These are phyloP conservation scores for Starmerella bombicola DNA, from an alignment of 805 yeast species.

Conservation along the genomic window DNA sequence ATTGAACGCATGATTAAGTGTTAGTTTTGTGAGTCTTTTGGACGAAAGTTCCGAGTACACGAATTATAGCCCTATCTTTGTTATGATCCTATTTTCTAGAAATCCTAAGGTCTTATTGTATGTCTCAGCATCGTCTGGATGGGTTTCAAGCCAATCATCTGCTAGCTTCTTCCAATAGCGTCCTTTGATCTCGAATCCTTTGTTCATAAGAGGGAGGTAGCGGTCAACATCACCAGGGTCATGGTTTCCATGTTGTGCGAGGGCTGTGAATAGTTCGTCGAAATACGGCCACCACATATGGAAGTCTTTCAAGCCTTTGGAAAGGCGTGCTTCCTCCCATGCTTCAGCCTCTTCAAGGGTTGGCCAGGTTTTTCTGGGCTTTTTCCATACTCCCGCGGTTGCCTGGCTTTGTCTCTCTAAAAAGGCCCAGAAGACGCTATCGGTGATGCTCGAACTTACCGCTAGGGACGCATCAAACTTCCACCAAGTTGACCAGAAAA, in stretches of 20 bases:
- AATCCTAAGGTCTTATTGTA: slow-evolving; percentile 2
- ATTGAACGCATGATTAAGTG: too few relatives aligned
- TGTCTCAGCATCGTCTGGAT: slow-evolving; percentile 4
- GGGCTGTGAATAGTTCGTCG: slow-evolving; percentile 12
- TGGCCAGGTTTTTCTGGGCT: slow-evolving; percentile 3
- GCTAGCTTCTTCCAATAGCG: slow-evolving; percentile 1
- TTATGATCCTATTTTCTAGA: neutral
- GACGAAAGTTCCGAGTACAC: too few relatives aligned
- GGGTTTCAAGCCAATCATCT: neutral
- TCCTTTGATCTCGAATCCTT: slow-evolving; percentile 3
- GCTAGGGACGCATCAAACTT: slow-evolving; percentile 16
- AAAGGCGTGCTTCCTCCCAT: slow-evolving; percentile 13
- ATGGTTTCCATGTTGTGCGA: slow-evolving; percentile 5
- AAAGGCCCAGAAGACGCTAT: slow-evolving; percentile 15
- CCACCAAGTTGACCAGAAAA: slow-evolving; percentile 20
- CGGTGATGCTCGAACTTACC: slow-evolving; percentile 11
- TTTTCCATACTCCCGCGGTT: slow-evolving; percentile 13
- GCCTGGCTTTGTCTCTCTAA: slow-evolving; percentile 16
- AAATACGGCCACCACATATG: slow-evolving; percentile 16
- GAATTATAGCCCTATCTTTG: neutral
- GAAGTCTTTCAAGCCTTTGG: slow-evolving; percentile 5
- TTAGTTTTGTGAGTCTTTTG: too few relatives aligned
- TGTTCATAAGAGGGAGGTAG: slow-evolving; percentile 1
- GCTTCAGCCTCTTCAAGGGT: slow-evolving; percentile 6
- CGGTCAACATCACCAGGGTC: slow-evolving; percentile 1